A percentile compares a stretch with the other conserved stretches of the same genome.
These are phyloP conservation scores for Silybum marianum DNA, from an alignment of 129 eudicot species.

Conservation along the genomic window DNA sequence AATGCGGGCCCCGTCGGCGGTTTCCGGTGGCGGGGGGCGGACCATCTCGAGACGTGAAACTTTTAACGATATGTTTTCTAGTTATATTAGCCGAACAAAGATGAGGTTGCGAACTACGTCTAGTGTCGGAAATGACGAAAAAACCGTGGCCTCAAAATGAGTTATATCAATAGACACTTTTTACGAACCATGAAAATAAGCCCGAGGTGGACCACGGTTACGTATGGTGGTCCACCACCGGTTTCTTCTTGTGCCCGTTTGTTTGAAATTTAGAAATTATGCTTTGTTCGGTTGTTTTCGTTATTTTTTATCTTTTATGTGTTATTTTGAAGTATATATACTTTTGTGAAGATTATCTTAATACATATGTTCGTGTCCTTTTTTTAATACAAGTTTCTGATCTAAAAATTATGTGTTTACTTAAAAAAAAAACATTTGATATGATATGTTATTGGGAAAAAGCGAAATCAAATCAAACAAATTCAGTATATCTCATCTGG, in stretches of 20 bases:
- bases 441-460: not conserved
- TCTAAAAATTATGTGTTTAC: not conserved
- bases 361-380: not conserved
- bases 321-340: not conserved
- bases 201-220: not conserved
- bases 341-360: not conserved
- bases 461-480: not conserved
- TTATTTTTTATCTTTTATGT: not conserved
- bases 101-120: slow-evolving; percentile 47
- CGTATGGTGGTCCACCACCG: not conserved
- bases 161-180: not conserved
- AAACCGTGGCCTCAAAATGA: slow-evolving; percentile 16
- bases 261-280: not conserved
- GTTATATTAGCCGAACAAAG: slow-evolving; percentile 57
- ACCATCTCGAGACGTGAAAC: slow-evolving; percentile 55
- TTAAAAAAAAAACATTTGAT: not conserved
- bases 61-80: slow-evolving; percentile 60
- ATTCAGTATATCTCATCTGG: too few species aligned
- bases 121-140: slow-evolving; percentile 3
- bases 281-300: not conserved
- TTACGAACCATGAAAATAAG: slow-evolving; percentile 6
- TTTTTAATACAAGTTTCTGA: too few species aligned
- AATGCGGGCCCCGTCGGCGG: slow-evolving; percentile 47
- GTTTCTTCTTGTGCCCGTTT: not conserved
- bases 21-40: slow-evolving; percentile 28